Base-by-base conservation (phyloP, 179 eudicot species). In the Spinacia oleracea region DNA sequence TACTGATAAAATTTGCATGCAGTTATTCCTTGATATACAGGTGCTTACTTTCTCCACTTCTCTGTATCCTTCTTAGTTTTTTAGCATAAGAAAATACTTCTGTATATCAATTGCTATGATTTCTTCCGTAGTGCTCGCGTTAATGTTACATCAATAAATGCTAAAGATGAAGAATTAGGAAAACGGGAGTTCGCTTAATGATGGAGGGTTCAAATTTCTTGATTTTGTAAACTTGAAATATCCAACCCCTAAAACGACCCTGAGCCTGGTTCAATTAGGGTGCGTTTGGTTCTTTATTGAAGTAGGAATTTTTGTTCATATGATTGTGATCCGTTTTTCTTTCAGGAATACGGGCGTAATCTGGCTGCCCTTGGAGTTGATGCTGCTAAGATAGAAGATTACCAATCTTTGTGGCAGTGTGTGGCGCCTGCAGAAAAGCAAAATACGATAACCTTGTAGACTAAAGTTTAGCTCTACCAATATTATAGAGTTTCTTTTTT, bases 11-110 rank as follows among this genome's bases (percentile, higher is more conserved):
- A 86, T 96, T 10, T 92, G 98, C 85, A 89, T 92, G 92, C 99
- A 94, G 71, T 82, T 94, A 73, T 94, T 96, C 87, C 98, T 96
- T 72, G 99, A 96, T 87, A 86, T 94, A 84, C 96, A 96, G 99
- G 99, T 93, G 14, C 42, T 60, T 72, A 60, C 42, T 73, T 73
- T 76, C 43, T 63, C 8, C 58, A 60, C n/a, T 73, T 76, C 43
- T 63, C 3, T 72, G 3, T 15, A 6, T 1, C 25, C 31, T 27
- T 27, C 46, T 15, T 69, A 25, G 12, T 25, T 27, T 53, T 18
- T 53, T 8, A 20, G 25, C 16, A 60, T 25, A 60, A 25, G 0
- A 5, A 27, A 60, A 29, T 43, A 5, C 6, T 35, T 38, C 27
- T 16, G 55, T 25, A 42, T 67, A 70, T 43, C 29, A 6, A 45